Evolutionary conservation across 2,329 filamentous ascomycete species (phyloP).

Genomic region (Chalara sp.): DNA sequence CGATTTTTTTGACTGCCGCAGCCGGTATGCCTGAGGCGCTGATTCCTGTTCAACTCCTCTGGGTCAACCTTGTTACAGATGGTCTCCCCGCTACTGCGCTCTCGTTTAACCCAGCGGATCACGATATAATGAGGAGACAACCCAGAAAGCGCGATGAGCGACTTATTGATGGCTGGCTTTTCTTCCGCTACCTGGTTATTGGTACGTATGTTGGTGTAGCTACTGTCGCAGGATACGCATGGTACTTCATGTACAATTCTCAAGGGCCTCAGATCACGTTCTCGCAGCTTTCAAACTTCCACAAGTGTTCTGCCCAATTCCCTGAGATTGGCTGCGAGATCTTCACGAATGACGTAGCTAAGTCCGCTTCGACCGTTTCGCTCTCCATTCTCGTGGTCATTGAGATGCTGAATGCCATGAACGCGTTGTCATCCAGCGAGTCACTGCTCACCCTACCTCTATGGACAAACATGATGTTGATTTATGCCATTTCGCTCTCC

Average conservation of each 20-base stretch:
- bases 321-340: slow-evolving; percentile 87
- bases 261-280: slow-evolving; percentile 88
- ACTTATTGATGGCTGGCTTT: slow-evolving; percentile 90
- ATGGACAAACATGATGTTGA: slow-evolving; percentile 98
- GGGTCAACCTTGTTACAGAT: slow-evolving; percentile 98
- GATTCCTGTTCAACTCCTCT: slow-evolving; percentile 93
- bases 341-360: slow-evolving; percentile 80
- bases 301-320: slow-evolving; percentile 81
- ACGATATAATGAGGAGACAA: slow-evolving; percentile 92
- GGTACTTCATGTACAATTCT: slow-evolving; percentile 98
- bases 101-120: slow-evolving; percentile 97
- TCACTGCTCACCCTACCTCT: slow-evolving; percentile 86
- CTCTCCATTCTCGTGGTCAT: slow-evolving; percentile 91
- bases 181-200: slow-evolving; percentile 95
- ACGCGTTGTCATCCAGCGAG: slow-evolving; percentile 91
- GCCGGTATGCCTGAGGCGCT: slow-evolving; percentile 96
- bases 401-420: slow-evolving; percentile 99
- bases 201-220: slow-evolving; percentile 91
- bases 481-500: slow-evolving; percentile 86
- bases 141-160: slow-evolving; percentile 89
- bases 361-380: slow-evolving; percentile 87
- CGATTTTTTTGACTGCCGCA: slow-evolving; percentile 95
- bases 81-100: slow-evolving; percentile 93
- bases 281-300: slow-evolving; percentile 86
- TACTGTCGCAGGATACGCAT: slow-evolving; percentile 96